Percentiles rank a stretch among this genome's conserved stretches.
These are phyloP conservation scores for Dissophora globulifera DNA, from an alignment of 192 early-diverging fungal genomes.

Conservation along the genomic window DNA sequence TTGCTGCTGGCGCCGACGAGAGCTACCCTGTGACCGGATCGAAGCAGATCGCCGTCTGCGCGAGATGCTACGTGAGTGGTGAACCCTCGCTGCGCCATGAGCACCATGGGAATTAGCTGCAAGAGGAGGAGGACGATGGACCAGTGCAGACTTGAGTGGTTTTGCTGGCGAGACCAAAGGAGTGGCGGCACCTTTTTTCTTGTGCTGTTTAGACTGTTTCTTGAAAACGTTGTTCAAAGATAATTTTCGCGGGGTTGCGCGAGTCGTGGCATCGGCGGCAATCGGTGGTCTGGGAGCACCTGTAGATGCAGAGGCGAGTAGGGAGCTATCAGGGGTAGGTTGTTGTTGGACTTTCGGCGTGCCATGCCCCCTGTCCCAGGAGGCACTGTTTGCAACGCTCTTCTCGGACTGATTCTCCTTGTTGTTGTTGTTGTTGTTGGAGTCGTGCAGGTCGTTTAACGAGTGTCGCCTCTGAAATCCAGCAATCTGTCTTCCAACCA, in stretches of 20 bases:
- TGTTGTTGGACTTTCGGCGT: too few relatives aligned
- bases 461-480: slow-evolving; percentile 45
- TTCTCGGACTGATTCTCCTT: background rate
- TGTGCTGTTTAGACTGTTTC: slow-evolving; percentile 25
- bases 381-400: background rate
- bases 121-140: slow-evolving; percentile 12
- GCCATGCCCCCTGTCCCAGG: slow-evolving; percentile 5
- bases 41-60: slow-evolving; percentile 31
- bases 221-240: slow-evolving; percentile 36
- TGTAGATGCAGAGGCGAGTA: too few relatives aligned
- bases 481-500: slow-evolving; percentile 46
- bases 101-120: too few relatives aligned
- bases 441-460: slow-evolving; percentile 36
- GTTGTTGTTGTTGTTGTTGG: background rate
- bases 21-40: slow-evolving; percentile 22
- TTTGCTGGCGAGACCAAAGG: slow-evolving; percentile 14
- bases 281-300: too few relatives aligned
- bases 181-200: background rate
- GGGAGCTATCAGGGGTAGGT: too few relatives aligned
- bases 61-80: slow-evolving; percentile 8
- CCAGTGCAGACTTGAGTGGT: slow-evolving; percentile 35
- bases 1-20: background rate
- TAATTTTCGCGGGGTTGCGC: slow-evolving; percentile 10
- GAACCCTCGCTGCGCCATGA: too few relatives aligned
- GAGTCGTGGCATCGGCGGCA: background rate